These are phyloP conservation scores for Fraxinus ornus DNA, from an alignment of 305 asterid genomes.

Conservation along the genomic window DNA sequence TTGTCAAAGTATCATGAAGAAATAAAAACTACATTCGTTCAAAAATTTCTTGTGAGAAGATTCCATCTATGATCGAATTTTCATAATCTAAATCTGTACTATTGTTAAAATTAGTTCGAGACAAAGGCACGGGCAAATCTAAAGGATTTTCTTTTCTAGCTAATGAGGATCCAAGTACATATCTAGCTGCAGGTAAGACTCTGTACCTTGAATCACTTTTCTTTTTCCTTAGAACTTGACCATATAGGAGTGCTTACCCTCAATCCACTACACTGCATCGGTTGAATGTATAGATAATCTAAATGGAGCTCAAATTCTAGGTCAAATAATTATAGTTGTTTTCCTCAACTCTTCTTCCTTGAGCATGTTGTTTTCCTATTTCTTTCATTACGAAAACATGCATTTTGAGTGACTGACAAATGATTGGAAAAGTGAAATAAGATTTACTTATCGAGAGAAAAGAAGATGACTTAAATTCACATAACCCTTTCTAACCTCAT, in stretches of 20 bases:
- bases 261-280: not conserved
- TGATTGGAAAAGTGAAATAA: not conserved
- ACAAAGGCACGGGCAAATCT: slow-evolving; percentile 81
- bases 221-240: not conserved
- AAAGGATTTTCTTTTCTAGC: slow-evolving; percentile 84
- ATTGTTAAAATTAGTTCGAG: slow-evolving; percentile 58
- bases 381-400: not conserved
- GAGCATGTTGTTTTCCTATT: not conserved
- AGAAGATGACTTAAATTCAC: not conserved
- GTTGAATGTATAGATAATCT: slow-evolving; percentile 54
- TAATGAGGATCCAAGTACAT: slow-evolving; percentile 88
- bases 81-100: not conserved
- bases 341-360: not conserved
- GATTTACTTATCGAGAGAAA: not conserved
- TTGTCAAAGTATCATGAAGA: not conserved
- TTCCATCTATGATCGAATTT: not conserved
- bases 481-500: not conserved
- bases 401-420: not conserved
- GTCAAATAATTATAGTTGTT: slow-evolving; percentile 13
- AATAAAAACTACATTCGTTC: not conserved
- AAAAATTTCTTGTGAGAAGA: not conserved
- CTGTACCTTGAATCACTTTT: not conserved
- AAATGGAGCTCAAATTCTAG: slow-evolving; percentile 75
- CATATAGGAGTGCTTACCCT: not conserved
- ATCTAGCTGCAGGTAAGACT: slow-evolving; percentile 74